Evolutionary conservation across 257 asterid species (phyloP), one percentile per base, ranked within the genome.

Genomic region (Parsonsia alboflavescens): DNA sequence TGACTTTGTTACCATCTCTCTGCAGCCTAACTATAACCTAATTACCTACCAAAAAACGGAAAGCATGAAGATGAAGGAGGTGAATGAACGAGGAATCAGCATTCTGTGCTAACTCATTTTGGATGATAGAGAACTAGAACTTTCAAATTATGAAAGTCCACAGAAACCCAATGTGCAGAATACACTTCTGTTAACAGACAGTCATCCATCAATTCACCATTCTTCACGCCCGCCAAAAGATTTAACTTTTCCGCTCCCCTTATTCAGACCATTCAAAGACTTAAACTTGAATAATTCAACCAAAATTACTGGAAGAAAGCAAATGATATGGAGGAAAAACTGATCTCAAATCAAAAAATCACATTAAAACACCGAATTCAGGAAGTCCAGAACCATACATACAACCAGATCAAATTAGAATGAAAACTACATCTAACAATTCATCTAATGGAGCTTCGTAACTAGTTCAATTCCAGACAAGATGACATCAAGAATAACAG

Each of bases 181-280:
- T 41, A 54, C 41, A 54, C 67, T 54, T n/a, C 21, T 39, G 2
- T 10, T 10, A 17, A 42, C 54, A 6, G 10, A 41, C 26, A 22
- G 2, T 22, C 21, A 7, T 52, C 39, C 16, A 33, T 13, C 36
- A 46, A 46, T 46, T 28, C 63, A 52, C 5, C 30, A 70, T 52
- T 70, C 63, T 8, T 33, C 50, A 3, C n/a, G 28, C 61, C 13
- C 28, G 3, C 69, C 7, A 33, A 13, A 50, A 22, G 46, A 7
- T 3, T 5, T 28, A 30, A 70, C 19, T 28, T 68, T 24, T n/a
- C 42, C 42, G 2, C 41, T 26, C 30, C 57, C 57, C 42, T 9
- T 19, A 61, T 19, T 16, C 49, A 36, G 36, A 65, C 65, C 62
- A 50, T 28, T 64, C 52, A n/a, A 64, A 52, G 76, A 46, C 73